Evolutionary conservation across 2,329 filamentous ascomycete genomes (phyloP).

Genomic region (Sclerotinia nivalis): DNA sequence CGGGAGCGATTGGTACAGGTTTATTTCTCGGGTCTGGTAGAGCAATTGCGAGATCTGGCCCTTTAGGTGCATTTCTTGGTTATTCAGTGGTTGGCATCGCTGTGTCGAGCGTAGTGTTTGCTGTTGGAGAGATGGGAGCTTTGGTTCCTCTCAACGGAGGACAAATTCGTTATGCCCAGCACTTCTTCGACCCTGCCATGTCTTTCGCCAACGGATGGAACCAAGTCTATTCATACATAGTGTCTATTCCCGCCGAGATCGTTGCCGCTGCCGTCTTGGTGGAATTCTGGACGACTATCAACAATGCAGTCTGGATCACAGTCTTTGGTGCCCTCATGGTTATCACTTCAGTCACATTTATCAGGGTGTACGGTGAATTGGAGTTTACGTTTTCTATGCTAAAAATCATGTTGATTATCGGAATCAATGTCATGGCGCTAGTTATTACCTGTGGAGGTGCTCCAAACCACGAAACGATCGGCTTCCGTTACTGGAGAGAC

Average conservation of each 20-base stretch:
- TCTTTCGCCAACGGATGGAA: slow-evolving; percentile 41
- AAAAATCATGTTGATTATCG: slow-evolving; percentile 63
- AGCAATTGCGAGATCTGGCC: slow-evolving; percentile 51
- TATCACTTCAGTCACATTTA: slow-evolving; percentile 42
- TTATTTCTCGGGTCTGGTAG: slow-evolving; percentile 53
- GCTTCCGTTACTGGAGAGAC: slow-evolving; percentile 52
- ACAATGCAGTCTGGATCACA: slow-evolving; percentile 47
- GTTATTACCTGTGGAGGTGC: slow-evolving; percentile 55
- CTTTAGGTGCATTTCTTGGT: slow-evolving; percentile 47
- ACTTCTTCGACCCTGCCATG: slow-evolving; percentile 43
- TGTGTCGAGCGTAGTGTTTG: slow-evolving; percentile 50
- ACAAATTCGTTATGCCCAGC: slow-evolving; percentile 42
- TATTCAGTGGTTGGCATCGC: slow-evolving; percentile 38
- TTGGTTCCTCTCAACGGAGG: slow-evolving; percentile 42
- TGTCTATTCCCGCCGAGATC: slow-evolving; percentile 52
- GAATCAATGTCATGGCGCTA: slow-evolving; percentile 57
- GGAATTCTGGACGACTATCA: slow-evolving; percentile 62
- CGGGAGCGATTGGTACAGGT: slow-evolving; percentile 51
- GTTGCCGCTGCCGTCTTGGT: slow-evolving; percentile 63
- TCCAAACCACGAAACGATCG: slow-evolving; percentile 57
- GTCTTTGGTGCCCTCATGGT: slow-evolving; percentile 44
- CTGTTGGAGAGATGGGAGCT: slow-evolving; percentile 42
- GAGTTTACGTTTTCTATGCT: slow-evolving; percentile 55
- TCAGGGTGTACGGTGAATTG: slow-evolving; percentile 51
- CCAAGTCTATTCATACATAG: slow-evolving; percentile 39